phyloP scores from a whole-genome alignment of 257 asterid species.

The Petrea volubilis region DNA sequence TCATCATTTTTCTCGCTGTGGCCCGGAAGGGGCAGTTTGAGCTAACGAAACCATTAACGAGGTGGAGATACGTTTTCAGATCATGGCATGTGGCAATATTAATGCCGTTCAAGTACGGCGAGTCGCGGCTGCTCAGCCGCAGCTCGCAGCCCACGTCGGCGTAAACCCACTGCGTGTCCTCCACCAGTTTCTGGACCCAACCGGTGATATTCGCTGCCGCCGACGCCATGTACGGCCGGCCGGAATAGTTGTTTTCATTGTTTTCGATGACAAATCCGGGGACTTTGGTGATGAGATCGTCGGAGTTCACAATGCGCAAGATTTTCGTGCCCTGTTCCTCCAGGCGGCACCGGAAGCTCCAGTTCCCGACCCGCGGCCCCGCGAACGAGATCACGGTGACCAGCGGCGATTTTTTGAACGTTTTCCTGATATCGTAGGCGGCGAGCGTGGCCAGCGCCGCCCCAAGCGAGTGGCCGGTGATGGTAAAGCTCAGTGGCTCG shows the following conservation, averaged over 20 bases:
- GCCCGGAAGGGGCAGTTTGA: slow-evolving; percentile 79
- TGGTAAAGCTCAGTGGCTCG: slow-evolving; percentile 71
- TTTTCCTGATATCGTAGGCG: slow-evolving; percentile 71
- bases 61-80: slow-evolving; percentile 74
- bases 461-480: slow-evolving; percentile 95
- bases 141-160: slow-evolving; percentile 97
- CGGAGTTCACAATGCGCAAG: slow-evolving; percentile 83
- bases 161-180: slow-evolving; percentile 76
- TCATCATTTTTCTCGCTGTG: slow-evolving; percentile 59
- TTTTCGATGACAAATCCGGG: slow-evolving; percentile 79
- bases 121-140: slow-evolving; percentile 80
- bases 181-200: slow-evolving; percentile 60
- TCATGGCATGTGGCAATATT: slow-evolving; percentile 79
- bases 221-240: slow-evolving; percentile 12
- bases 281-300: slow-evolving; percentile 72
- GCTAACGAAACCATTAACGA: slow-evolving; percentile 72
- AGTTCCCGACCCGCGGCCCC: slow-evolving; percentile 91
- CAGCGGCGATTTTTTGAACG: slow-evolving; percentile 43
- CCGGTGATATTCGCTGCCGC: slow-evolving; percentile 28
- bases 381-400: slow-evolving; percentile 92
- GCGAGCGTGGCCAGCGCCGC: slow-evolving; percentile 92
- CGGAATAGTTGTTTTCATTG: slow-evolving; percentile 9
- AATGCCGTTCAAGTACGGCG: slow-evolving; percentile 44
- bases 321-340: slow-evolving; percentile 77
- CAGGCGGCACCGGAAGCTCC: slow-evolving; percentile 57